These are phyloP conservation scores for Gliomastix tumulicola DNA, from an alignment of 2,329 filamentous ascomycete species.

Conservation along the genomic window DNA sequence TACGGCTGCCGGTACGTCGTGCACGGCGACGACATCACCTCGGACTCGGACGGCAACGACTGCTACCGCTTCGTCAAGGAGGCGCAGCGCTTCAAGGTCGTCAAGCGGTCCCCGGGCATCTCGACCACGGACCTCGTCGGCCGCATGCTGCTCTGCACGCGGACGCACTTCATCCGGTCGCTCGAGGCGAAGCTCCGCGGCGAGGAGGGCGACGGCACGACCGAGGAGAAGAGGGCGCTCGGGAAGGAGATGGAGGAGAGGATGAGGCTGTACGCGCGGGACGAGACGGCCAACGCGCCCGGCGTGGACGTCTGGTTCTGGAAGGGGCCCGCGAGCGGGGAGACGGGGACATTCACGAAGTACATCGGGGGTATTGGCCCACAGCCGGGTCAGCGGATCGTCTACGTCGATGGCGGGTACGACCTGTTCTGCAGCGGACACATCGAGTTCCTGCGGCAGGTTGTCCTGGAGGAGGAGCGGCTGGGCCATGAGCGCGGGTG, in stretches of 20 bases:
- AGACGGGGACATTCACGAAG: conserved; percentile 57
- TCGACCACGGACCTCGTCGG: conserved; percentile 98
- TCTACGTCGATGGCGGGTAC: conserved; percentile 96
- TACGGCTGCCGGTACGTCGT: conserved; percentile 95
- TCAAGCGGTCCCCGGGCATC: conserved; percentile 92
- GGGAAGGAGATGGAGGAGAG: conserved; percentile 68
- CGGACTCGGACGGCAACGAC: conserved; percentile 86
- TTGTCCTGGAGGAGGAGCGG: conserved; percentile 66
- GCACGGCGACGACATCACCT: conserved; percentile 95
- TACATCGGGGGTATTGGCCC: conserved; percentile 61
- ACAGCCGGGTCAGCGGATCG: conserved; percentile 70
- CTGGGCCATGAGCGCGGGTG: conserved; percentile 63
- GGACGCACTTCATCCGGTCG: conserved; percentile 84
- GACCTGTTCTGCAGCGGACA: conserved; percentile 96
- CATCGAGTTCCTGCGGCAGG: conserved; percentile 84
- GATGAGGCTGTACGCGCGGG: conserved; percentile 80
- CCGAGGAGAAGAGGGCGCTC: conserved; percentile 56
- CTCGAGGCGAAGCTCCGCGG: conserved; percentile 63
- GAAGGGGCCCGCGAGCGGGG: conserved; percentile 38
- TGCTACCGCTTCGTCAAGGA: conserved; percentile 98
- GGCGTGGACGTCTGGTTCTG: conserved; percentile 85
- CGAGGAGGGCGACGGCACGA: conserved; percentile 63
- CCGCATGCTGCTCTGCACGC: conserved; percentile 94
- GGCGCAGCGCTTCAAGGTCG: conserved; percentile 89
- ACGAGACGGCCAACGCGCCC: conserved; percentile 70